Conservation (phyloP, 208 protist genomes). For the Trypanosoma rangeli region DNA sequence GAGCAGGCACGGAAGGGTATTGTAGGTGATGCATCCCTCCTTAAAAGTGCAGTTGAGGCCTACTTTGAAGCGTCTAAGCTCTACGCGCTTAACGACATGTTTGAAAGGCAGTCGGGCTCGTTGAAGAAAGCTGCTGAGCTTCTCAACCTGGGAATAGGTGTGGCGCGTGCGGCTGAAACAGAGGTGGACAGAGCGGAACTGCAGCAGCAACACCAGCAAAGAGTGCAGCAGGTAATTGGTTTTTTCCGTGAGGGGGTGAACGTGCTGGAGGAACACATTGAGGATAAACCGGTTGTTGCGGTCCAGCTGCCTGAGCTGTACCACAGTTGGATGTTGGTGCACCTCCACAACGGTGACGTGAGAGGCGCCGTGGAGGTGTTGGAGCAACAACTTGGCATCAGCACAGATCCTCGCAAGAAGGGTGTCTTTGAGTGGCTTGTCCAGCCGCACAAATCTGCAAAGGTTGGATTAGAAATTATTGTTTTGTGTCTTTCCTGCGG, state of each 20-base stretch:
- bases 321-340: conserved; percentile 40
- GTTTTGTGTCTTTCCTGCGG: conserved; percentile 36
- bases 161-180: neutral
- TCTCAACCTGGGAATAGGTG: conserved; percentile 21
- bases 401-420: conserved; percentile 37
- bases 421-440: conserved; percentile 68
- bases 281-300: conserved; percentile 36
- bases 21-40: neutral
- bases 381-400: conserved; percentile 20
- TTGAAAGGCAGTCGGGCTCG: conserved; percentile 22
- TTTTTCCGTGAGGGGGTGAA: conserved; percentile 34
- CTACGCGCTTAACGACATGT: conserved; percentile 25
- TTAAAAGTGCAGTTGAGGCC: conserved; percentile 25
- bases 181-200: conserved; percentile 24
- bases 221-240: conserved; percentile 4
- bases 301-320: conserved; percentile 70
- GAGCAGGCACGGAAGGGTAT: conserved; percentile 18
- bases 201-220: conserved; percentile 29
- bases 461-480: conserved; percentile 75
- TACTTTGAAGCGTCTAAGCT: conserved; percentile 26
- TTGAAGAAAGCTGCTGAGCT: conserved; percentile 28
- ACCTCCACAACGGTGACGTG: conserved; percentile 45
- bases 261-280: conserved; percentile 48
- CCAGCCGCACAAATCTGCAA: conserved; percentile 70
- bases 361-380: conserved; percentile 22